These are phyloP conservation scores for Tulasnella sp. DNA, from an alignment of 768 basidiomycete genomes.

Conservation along the genomic window DNA sequence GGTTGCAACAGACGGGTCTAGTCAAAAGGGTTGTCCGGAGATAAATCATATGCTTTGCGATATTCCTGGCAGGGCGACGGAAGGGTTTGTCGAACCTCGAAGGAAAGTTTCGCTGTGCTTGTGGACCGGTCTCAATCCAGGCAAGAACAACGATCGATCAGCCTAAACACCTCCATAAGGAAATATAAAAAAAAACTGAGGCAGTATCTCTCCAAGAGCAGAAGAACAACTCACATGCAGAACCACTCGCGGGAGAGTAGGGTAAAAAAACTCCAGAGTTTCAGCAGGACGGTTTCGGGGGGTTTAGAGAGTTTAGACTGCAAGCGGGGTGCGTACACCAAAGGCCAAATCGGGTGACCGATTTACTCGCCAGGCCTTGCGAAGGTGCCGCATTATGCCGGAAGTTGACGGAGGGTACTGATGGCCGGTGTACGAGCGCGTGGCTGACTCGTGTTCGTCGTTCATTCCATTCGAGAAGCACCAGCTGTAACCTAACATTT, in stretches of 20 bases:
- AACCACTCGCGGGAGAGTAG: constrained; percentile 17
- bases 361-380: constrained; percentile 15
- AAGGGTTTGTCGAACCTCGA: constrained; percentile 8
- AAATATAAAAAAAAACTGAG: not conserved
- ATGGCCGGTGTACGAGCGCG: constrained; percentile 16
- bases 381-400: constrained; percentile 15
- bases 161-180: constrained; percentile 6
- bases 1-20: not conserved
- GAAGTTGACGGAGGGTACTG: constrained; percentile 16
- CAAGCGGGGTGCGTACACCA: constrained; percentile 17
- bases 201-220: not conserved
- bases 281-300: not conserved
- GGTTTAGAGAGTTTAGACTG: constrained; percentile 18
- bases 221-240: constrained; percentile 5
- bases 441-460: constrained; percentile 17
- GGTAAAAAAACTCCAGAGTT: constrained; percentile 12
- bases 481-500: constrained; percentile 18
- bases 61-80: not conserved
- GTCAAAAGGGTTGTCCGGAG: not conserved
- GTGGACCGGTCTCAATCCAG: constrained; percentile 11
- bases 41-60: constrained; percentile 9
- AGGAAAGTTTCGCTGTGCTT: constrained; percentile 1
- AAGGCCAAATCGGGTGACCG: constrained; percentile 19
- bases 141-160: constrained; percentile 11
- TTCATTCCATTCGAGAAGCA: constrained; percentile 20